phyloP scores from a whole-genome alignment of 2,329 filamentous ascomycete species.

The Ceratocystis lukuohia region DNA sequence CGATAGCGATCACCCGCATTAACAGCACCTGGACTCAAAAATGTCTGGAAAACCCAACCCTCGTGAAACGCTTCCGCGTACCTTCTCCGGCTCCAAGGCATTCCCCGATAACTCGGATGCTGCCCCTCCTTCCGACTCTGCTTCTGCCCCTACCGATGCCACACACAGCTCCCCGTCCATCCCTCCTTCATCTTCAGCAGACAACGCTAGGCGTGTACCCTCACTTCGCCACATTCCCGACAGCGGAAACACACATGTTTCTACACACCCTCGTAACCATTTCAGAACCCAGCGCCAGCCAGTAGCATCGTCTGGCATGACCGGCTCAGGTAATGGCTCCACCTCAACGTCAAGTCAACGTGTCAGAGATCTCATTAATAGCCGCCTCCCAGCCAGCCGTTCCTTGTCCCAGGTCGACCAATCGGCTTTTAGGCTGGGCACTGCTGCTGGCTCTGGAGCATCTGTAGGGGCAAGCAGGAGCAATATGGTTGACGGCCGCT shows the following conservation, averaged over 20 bases:
- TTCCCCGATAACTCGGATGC: constrained; percentile 5
- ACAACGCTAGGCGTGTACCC: constrained; percentile 10
- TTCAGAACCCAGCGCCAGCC: constrained; percentile 15
- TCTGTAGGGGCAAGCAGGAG: neutral
- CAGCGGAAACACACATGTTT: neutral
- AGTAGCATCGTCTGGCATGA: neutral
- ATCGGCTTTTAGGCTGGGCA: neutral
- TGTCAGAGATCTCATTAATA: constrained; percentile 10
- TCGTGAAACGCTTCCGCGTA: constrained; percentile 14
- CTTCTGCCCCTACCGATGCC: neutral
- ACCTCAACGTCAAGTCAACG: neutral
- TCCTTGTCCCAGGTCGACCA: neutral
- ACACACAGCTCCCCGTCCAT: neutral
- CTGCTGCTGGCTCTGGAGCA: neutral
- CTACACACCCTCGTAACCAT: constrained; percentile 6
- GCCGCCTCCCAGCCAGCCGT: neutral
- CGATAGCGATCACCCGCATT: neutral
- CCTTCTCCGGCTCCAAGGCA: constrained; percentile 12
- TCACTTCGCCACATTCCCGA: constrained; percentile 16
- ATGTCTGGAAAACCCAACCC: constrained; percentile 17
- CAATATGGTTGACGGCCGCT: neutral
- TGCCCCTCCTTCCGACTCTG: neutral
- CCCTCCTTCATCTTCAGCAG: neutral
- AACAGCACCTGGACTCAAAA: neutral
- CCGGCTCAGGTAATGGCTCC: neutral